Conservation (phyloP, 2,329 filamentous ascomycete genomes). For the Penicillium vulpinum region DNA sequence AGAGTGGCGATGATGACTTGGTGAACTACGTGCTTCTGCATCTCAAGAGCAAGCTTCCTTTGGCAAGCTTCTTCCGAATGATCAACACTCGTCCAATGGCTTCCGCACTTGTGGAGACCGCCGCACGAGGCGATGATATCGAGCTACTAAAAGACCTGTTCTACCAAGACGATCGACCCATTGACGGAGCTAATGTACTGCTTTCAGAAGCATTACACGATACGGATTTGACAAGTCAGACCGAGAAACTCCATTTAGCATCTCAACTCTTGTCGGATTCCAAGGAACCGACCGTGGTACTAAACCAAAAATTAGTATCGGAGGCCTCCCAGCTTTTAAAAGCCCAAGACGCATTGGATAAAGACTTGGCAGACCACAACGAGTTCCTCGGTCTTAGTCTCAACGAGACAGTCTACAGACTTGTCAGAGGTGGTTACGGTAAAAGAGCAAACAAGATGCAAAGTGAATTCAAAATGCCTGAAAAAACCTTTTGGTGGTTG, state of each 20-base stretch:
- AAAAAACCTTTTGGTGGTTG: slow-evolving; percentile 86
- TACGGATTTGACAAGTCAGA: slow-evolving; percentile 65
- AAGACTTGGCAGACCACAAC: slow-evolving; percentile 65
- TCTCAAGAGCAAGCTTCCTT: slow-evolving; percentile 83
- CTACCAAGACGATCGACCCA: slow-evolving; percentile 90
- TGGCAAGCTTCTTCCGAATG: slow-evolving; percentile 87
- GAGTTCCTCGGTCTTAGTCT: slow-evolving; percentile 80
- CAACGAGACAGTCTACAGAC: slow-evolving; percentile 88
- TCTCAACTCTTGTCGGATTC: slow-evolving; percentile 80
- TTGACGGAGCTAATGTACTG: slow-evolving; percentile 86
- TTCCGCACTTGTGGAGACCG: slow-evolving; percentile 84
- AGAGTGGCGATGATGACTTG: slow-evolving; percentile 91
- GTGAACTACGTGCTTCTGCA: slow-evolving; percentile 86
- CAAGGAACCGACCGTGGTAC: slow-evolving; percentile 65
- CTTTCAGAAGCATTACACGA: slow-evolving; percentile 79
- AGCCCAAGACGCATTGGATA: slow-evolving; percentile 84
- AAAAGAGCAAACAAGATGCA: slow-evolving; percentile 86
- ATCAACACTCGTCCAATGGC: slow-evolving; percentile 85
- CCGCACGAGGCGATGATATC: slow-evolving; percentile 74
- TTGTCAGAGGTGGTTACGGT: slow-evolving; percentile 77
- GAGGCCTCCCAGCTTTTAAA: slow-evolving; percentile 78
- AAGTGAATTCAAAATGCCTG: slow-evolving; percentile 87
- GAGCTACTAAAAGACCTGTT: slow-evolving; percentile 90
- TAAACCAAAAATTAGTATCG: slow-evolving; percentile 73
- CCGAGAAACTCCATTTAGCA: slow-evolving; percentile 86